phyloP scores from a whole-genome alignment of 2,329 filamentous ascomycete species.

The Colletotrichum lentis region DNA sequence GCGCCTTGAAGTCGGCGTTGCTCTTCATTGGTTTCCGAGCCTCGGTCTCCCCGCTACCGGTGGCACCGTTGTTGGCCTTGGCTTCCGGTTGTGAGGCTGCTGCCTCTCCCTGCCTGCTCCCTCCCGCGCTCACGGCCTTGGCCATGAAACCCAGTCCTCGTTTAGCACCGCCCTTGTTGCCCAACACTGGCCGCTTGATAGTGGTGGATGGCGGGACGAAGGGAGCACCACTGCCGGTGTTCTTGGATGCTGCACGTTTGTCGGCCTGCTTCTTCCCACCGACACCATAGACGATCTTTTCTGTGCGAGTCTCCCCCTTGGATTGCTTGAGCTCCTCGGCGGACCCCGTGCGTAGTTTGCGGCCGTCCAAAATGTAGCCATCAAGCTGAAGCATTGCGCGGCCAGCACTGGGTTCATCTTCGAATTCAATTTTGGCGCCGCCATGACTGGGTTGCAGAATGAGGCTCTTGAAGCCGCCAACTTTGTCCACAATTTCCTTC shows the following conservation, averaged over 20 bases:
- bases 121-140: conserved; percentile 40
- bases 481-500: conserved; percentile 72
- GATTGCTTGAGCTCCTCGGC: conserved; percentile 63
- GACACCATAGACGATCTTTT: conserved; percentile 51
- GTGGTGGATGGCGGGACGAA: conserved; percentile 57
- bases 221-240: conserved; percentile 38
- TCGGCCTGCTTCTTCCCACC: conserved; percentile 41
- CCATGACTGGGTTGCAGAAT: conserved; percentile 81
- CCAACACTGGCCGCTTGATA: conserved; percentile 55
- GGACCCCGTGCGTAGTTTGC: conserved; percentile 63
- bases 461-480: conserved; percentile 77
- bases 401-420: conserved; percentile 73
- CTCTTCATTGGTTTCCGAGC: conserved; percentile 53
- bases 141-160: conserved; percentile 55
- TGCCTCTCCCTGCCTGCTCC: neutral
- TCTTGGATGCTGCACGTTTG: conserved; percentile 43
- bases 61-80: conserved; percentile 45
- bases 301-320: conserved; percentile 56
- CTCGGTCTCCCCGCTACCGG: conserved; percentile 39
- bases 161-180: conserved; percentile 49
- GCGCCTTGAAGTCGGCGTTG: conserved; percentile 67
- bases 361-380: conserved; percentile 62
- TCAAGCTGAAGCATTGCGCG: conserved; percentile 71
- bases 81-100: conserved; percentile 21
- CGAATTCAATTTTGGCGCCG: conserved; percentile 86